Evolutionary conservation across 495 filamentous ascomycete genomes (phyloP), one percentile per base, ranked within the genome.

Genomic region (Amphirosellinia nigrospora): DNA sequence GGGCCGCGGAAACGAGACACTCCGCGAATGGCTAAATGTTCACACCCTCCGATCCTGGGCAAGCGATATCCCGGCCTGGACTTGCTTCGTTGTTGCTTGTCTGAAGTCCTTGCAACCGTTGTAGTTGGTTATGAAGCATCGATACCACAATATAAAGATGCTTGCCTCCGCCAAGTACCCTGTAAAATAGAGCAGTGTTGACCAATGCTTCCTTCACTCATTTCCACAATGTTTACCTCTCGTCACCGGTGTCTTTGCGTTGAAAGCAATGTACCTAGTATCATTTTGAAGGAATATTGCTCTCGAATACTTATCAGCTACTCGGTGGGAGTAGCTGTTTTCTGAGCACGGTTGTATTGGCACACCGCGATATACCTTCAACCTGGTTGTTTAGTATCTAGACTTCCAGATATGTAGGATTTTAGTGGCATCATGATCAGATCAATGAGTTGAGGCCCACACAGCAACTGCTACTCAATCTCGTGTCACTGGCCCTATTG

Each of bases 11-110:
- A 65, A 45, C 2, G 46, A 68, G 34, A 64, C 30, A 4, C 56
- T 76, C n/a, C 72, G 69, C 38, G 41, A 65, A 23, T 78, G 75
- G 75, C 39, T 78, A 19, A 32, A 69, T 46, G 70, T 76, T 23
- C 75, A 78, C 45, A 46, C 68, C 23, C 60, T 71, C 6, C 64
- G 75, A 50, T 75, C 71, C 10, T 74, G 70, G 3, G 1, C 71
- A n/a, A 63, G 69, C 0, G 75, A 77, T 46, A 58, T 77, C 34
- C 73, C 73, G 3, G 66, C 73, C 16, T 78, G 75, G 75, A 52
- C 72, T n/a, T 78, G 70, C 55, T 78, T 78, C 56, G 45, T 74
- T 11, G 28, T 75, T n/a, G 75, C 71, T 30, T 67, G 65, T 23
- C 43, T 74, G 39, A 74, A 76, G 62, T 70, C 66, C 5, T 30